phyloP scores from a whole-genome alignment of 148 eudicot genomes.

The Fallopia convolvulus region DNA sequence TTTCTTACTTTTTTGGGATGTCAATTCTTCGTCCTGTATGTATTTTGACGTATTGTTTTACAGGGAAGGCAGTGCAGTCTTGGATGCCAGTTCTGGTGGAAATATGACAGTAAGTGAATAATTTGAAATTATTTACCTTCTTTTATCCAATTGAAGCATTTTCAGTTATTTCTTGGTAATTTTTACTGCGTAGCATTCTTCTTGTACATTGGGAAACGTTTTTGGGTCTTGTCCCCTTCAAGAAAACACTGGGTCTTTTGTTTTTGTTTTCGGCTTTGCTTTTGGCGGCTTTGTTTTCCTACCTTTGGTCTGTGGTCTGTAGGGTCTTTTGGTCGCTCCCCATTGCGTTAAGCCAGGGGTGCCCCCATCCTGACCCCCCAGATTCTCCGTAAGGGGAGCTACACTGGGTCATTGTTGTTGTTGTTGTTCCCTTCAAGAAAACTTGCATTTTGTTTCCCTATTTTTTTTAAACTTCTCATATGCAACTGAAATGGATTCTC shows the following conservation, averaged over 20 bases:
- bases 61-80: slow-evolving; percentile 94
- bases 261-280: too few relatives aligned
- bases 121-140: neutral
- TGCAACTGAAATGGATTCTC: neutral
- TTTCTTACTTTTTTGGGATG: neutral
- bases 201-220: neutral
- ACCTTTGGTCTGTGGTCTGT: too few relatives aligned
- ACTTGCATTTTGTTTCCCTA: neutral
- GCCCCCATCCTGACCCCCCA: too few relatives aligned
- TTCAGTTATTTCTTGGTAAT: neutral
- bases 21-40: neutral
- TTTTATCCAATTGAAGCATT: neutral
- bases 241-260: too few relatives aligned
- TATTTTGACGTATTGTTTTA: neutral
- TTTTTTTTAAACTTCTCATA: neutral
- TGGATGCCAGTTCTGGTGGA: slow-evolving; percentile 83
- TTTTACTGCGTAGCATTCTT: neutral
- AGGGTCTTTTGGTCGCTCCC: too few relatives aligned
- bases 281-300: too few relatives aligned
- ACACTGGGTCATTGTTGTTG: too few relatives aligned
- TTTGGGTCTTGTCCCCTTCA: neutral
- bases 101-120: slow-evolving; percentile 73
- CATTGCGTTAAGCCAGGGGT: too few relatives aligned
- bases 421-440: neutral
- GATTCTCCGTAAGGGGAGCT: too few relatives aligned